A percentile compares a stretch with the other conserved stretches of the same genome.
Evolutionary conservation across 2,329 filamentous ascomycete species (phyloP).

Genomic region (Neonectria neomacrospora): DNA sequence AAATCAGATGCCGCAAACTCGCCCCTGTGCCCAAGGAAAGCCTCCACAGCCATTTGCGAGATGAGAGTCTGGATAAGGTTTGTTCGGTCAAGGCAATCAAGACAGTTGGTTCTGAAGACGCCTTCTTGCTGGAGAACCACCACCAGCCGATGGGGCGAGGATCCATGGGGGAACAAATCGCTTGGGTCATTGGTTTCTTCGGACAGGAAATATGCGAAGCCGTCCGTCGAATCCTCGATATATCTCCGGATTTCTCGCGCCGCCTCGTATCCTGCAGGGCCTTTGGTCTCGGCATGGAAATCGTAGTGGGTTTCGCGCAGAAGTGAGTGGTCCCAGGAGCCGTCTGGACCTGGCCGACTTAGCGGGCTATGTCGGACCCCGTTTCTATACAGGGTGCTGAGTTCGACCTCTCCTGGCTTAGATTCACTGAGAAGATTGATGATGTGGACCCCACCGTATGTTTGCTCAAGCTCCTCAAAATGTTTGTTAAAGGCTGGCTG

Average conservation of each 20-base stretch:
- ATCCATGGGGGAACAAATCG: conserved; percentile 52
- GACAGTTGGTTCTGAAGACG: conserved; percentile 94
- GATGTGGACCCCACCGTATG: conserved; percentile 91
- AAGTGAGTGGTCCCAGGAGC: conserved; percentile 74
- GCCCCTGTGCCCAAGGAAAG: conserved; percentile 79
- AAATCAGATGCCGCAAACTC: conserved; percentile 81
- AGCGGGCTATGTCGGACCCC: conserved; percentile 81
- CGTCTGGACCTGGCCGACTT: conserved; percentile 67
- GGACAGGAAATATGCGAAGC: conserved; percentile 92
- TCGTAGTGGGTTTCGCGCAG: conserved; percentile 90
- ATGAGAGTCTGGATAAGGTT: conserved; percentile 97
- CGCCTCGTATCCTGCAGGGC: conserved; percentile 87
- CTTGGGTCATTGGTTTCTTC: conserved; percentile 72
- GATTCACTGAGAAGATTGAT: conserved; percentile 93
- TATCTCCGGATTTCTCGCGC: conserved; percentile 85
- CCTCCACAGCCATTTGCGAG: conserved; percentile 90
- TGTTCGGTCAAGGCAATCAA: conserved; percentile 95
- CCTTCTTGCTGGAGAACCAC: conserved; percentile 91
- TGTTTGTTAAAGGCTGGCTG: conserved; percentile 97
- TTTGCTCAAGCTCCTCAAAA: conserved; percentile 85
- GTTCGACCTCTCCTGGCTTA: conserved; percentile 86
- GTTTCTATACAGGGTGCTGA: conserved; percentile 81
- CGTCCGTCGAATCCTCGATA: conserved; percentile 82
- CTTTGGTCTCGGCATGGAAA: conserved; percentile 94
- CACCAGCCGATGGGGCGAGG: conserved; percentile 59